These are phyloP conservation scores for Furculomyces boomerangus DNA, from an alignment of 371 early-diverging fungal species.

Conservation along the genomic window DNA sequence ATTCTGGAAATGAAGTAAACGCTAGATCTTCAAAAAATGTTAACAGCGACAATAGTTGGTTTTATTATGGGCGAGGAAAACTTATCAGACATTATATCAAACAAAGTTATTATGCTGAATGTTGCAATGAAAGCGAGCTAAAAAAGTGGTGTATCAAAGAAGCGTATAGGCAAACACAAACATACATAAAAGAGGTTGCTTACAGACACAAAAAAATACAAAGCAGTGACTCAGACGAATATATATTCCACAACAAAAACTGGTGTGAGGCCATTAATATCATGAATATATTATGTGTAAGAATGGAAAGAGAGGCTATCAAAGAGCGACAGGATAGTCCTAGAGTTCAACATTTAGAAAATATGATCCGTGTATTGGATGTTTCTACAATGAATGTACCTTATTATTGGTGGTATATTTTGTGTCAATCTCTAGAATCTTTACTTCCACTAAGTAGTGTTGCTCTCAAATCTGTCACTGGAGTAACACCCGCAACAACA, in stretches of 20 bases:
- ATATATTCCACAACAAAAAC: neutral
- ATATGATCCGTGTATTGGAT: neutral
- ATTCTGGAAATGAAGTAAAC: neutral
- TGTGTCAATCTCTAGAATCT: neutral
- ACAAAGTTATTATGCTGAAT: neutral
- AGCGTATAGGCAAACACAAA: neutral
- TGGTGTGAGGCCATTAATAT: neutral
- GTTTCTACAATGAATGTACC: neutral
- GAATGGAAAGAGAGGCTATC: neutral
- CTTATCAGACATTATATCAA: neutral
- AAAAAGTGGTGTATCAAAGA: neutral
- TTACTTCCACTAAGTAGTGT: neutral
- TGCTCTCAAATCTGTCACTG: neutral
- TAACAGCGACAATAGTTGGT: neutral
- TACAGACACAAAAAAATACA: neutral
- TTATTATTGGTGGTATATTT: neutral
- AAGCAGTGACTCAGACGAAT: neutral
- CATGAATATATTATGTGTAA: neutral
- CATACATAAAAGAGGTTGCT: neutral
- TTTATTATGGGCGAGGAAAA: neutral
- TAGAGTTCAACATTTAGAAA: neutral
- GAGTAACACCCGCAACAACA: neutral
- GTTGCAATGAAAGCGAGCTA: neutral
- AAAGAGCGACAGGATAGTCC: neutral
- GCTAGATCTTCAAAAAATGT: neutral